A percentile compares a stretch with the other conserved stretches of the same genome.
Evolutionary conservation across 2,329 filamentous ascomycete genomes (phyloP).

Genomic region (Lecanoromycetidae sp.): DNA sequence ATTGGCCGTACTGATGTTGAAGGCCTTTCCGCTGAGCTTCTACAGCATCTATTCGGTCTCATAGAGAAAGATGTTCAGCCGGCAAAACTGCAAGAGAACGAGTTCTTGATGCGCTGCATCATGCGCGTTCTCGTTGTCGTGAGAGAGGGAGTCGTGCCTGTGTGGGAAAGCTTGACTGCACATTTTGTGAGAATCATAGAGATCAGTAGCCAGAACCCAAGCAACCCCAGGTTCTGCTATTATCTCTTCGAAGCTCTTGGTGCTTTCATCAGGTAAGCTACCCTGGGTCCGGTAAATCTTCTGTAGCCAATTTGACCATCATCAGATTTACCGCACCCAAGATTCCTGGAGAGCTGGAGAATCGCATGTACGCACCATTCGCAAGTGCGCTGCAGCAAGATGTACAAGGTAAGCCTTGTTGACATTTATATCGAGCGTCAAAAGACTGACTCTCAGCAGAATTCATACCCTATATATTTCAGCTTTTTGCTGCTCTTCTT

Average conservation of each 20-base stretch:
- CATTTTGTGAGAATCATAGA: conserved; percentile 83
- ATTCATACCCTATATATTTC: conserved; percentile 93
- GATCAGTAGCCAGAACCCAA: conserved; percentile 87
- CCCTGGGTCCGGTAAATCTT: background rate
- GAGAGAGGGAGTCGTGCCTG: conserved; percentile 62
- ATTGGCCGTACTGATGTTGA: conserved; percentile 70
- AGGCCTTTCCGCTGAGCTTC: conserved; percentile 69
- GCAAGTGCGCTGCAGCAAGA: conserved; percentile 67
- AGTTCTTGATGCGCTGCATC: conserved; percentile 96
- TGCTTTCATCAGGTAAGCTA: conserved; percentile 58
- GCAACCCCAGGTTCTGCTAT: conserved; percentile 96
- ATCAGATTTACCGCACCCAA: conserved; percentile 51
- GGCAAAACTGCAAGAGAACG: conserved; percentile 94
- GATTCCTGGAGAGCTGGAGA: conserved; percentile 63
- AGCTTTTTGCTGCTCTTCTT: conserved; percentile 80
- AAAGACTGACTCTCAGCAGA: conserved; percentile 41
- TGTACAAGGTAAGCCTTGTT: conserved; percentile 51
- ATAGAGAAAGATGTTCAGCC: conserved; percentile 76
- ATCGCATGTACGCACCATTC: conserved; percentile 72
- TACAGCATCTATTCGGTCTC: conserved; percentile 80
- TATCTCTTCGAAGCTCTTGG: conserved; percentile 94
- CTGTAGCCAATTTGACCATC: conserved; percentile 12
- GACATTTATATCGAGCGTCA: background rate
- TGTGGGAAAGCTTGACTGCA: conserved; percentile 65
- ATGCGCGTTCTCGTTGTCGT: conserved; percentile 96